These are phyloP conservation scores for Salmacisia buchloeana DNA, from an alignment of 1,284 basidiomycete species.

Conservation along the genomic window DNA sequence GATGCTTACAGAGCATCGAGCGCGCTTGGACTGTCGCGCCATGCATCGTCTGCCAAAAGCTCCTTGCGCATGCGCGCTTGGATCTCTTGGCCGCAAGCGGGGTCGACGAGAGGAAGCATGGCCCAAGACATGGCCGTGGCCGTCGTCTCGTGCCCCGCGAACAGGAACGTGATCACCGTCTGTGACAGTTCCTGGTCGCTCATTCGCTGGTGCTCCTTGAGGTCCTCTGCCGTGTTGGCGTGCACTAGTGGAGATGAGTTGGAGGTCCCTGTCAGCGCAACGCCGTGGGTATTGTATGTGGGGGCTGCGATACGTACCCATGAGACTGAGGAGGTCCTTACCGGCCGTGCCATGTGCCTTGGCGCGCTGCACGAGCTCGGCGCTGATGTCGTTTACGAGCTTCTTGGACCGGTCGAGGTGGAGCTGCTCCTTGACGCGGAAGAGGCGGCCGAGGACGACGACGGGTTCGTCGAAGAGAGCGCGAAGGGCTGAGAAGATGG, in stretches of 20 bases:
- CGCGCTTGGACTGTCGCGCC: background rate
- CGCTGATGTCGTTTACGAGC: conserved; percentile 68
- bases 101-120: background rate
- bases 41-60: background rate
- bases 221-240: conserved; percentile 70
- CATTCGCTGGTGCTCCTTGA: conserved; percentile 74
- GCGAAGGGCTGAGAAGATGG: background rate
- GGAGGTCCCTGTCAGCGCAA: background rate
- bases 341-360: conserved; percentile 74
- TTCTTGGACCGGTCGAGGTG: conserved; percentile 63
- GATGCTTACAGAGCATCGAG: background rate
- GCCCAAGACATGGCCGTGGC: background rate
- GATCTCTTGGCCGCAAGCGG: background rate
- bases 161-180: background rate
- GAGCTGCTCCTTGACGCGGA: background rate
- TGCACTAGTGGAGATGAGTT: conserved; percentile 5
- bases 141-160: background rate
- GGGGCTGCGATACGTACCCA: conserved; percentile 57
- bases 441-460: conserved; percentile 12
- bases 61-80: background rate
- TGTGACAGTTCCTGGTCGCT: conserved; percentile 69
- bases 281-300: conserved; percentile 11
- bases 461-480: conserved; percentile 10
- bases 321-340: conserved; percentile 71
- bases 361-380: conserved; percentile 73